Evolutionary conservation across 495 filamentous ascomycete genomes (phyloP).

Genomic region (Penicillium roqueforti): DNA sequence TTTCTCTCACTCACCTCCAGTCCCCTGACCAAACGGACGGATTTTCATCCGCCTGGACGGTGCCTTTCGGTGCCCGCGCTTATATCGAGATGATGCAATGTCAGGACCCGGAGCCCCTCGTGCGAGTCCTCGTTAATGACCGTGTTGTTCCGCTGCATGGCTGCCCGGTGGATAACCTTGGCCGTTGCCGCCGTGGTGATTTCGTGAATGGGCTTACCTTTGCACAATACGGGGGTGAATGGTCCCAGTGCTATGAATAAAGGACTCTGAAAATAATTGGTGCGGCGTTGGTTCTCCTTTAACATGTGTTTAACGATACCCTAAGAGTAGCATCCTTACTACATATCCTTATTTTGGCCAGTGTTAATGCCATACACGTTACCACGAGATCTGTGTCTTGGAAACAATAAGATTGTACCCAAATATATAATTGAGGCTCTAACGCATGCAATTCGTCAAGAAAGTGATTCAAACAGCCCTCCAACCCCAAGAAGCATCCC

Average conservation of each 20-base stretch:
- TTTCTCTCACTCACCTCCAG: conserved; percentile 46
- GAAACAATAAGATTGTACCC: background rate
- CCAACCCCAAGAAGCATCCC: background rate
- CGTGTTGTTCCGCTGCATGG: conserved; percentile 65
- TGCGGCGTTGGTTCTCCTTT: background rate
- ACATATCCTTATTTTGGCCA: background rate
- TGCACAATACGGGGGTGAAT: conserved; percentile 62
- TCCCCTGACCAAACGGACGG: conserved; percentile 46
- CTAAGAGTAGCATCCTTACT: background rate
- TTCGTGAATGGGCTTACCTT: conserved; percentile 73
- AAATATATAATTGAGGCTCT: background rate
- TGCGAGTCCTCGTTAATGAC: conserved; percentile 78
- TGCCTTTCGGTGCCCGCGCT: conserved; percentile 71
- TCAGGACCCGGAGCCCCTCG: conserved; percentile 50
- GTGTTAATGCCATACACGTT: background rate
- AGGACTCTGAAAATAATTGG: background rate
- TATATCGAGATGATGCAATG: conserved; percentile 87
- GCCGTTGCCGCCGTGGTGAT: conserved; percentile 58
- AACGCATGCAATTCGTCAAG: background rate
- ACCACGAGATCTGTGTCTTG: background rate
- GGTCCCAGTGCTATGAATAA: conserved; percentile 61
- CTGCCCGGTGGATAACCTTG: conserved; percentile 62
- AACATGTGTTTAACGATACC: background rate
- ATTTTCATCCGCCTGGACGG: conserved; percentile 67
- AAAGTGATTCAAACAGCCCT: conserved; percentile 8